phyloP scores from a whole-genome alignment of 805 yeast species.

The Ogataea philodendri region DNA sequence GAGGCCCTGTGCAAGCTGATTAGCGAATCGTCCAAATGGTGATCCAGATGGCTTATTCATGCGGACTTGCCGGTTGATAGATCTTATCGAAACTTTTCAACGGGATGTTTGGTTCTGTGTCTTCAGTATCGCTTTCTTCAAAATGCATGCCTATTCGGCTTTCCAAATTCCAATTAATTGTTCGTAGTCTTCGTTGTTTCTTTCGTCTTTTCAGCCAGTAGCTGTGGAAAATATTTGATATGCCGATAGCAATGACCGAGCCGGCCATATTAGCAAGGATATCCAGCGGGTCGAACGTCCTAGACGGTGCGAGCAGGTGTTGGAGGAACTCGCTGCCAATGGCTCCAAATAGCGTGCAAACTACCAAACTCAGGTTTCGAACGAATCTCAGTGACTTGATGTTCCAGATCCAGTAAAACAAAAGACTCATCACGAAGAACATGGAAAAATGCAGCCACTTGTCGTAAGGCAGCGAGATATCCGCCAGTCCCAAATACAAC shows the following conservation, averaged over 20 bases:
- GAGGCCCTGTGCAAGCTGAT: slow-evolving; percentile 58
- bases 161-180: slow-evolving; percentile 14
- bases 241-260: slow-evolving; percentile 25
- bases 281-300: slow-evolving; percentile 43
- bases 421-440: slow-evolving; percentile 44
- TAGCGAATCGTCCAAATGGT: slow-evolving; percentile 53
- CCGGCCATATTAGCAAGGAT: slow-evolving; percentile 30
- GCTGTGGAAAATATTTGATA: slow-evolving; percentile 21
- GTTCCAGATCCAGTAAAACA: slow-evolving; percentile 48
- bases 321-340: slow-evolving; percentile 51
- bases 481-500: slow-evolving; percentile 50
- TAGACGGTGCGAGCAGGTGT: slow-evolving; percentile 39
- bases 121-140: slow-evolving; percentile 21
- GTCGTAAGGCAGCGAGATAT: slow-evolving; percentile 45
- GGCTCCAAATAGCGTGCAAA: slow-evolving; percentile 45
- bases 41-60: neutral
- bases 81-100: slow-evolving; percentile 4
- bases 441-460: slow-evolving; percentile 46
- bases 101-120: slow-evolving; percentile 18
- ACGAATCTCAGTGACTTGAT: slow-evolving; percentile 33
- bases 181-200: slow-evolving; percentile 11
- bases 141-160: slow-evolving; percentile 16
- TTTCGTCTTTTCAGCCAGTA: slow-evolving; percentile 10
- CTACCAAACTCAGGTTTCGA: slow-evolving; percentile 35
- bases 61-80: neutral